These are phyloP conservation scores for Stephanodiscus minutulus DNA, from an alignment of 108 stramenopile genomes.

Conservation along the genomic window DNA sequence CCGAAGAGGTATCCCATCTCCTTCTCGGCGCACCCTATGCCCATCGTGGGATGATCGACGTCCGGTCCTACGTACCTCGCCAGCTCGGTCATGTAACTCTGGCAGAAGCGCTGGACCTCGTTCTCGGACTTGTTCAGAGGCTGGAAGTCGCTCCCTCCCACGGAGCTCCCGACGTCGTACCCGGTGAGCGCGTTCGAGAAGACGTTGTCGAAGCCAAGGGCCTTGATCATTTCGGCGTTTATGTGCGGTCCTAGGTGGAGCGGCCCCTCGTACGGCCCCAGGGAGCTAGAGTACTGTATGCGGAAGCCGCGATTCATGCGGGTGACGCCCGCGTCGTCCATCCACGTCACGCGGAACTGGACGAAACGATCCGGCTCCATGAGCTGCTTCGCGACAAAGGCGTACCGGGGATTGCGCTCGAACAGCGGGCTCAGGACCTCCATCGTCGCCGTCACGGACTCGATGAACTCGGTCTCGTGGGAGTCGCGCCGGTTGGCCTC, in stretches of 20 bases:
- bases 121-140: conserved; percentile 93
- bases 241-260: conserved; percentile 91
- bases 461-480: conserved; percentile 86
- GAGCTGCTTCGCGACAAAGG: conserved; percentile 93
- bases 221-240: conserved; percentile 69
- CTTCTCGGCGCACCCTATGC: conserved; percentile 86
- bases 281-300: conserved; percentile 86
- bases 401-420: conserved; percentile 94
- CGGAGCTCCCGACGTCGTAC: conserved; percentile 86
- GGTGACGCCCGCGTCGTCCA: conserved; percentile 83
- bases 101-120: conserved; percentile 97
- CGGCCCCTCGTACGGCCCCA: conserved; percentile 94
- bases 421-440: conserved; percentile 88
- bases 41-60: conserved; percentile 90
- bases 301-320: conserved; percentile 88
- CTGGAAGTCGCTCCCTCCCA: conserved; percentile 96
- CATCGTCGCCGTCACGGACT: conserved; percentile 74
- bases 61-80: conserved; percentile 96
- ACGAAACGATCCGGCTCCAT: conserved; percentile 91
- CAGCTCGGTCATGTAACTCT: conserved; percentile 97
- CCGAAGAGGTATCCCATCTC: conserved; percentile 97
- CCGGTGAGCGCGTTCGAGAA: conserved; percentile 95
- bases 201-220: conserved; percentile 79
- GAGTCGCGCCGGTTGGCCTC: conserved; percentile 89
- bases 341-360: conserved; percentile 90